These are phyloP conservation scores for Cercospora berteroae DNA, from an alignment of 2,329 filamentous ascomycete genomes.

Conservation along the genomic window DNA sequence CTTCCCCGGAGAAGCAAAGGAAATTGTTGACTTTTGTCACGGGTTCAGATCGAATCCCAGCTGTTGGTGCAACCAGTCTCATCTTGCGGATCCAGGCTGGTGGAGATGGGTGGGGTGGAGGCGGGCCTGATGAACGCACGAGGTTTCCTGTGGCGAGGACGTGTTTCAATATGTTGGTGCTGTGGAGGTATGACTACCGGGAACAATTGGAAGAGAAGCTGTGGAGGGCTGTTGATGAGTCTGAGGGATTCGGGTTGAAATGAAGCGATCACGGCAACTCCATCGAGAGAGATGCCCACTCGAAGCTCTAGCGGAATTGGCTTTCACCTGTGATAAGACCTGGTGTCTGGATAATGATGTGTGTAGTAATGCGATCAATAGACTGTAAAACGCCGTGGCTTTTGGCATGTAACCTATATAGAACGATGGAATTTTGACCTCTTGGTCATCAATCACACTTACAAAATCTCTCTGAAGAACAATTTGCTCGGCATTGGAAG, in stretches of 20 bases:
- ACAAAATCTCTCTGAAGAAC: not conserved
- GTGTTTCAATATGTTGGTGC: conserved; percentile 81
- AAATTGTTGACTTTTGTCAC: conserved; percentile 84
- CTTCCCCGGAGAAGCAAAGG: conserved; percentile 66
- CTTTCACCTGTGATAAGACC: not conserved
- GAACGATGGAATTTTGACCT: not conserved
- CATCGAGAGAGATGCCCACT: not conserved
- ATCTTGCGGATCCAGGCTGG: conserved; percentile 73
- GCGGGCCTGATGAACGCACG: conserved; percentile 57
- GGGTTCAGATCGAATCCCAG: conserved; percentile 84
- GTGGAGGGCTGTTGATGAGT: conserved; percentile 84
- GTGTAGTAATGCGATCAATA: not conserved
- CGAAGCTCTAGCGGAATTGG: not conserved
- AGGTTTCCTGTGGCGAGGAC: conserved; percentile 84
- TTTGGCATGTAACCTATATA: not conserved
- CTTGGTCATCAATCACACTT: not conserved
- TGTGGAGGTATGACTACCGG: conserved; percentile 69
- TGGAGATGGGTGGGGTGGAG: conserved; percentile 48
- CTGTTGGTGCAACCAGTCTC: conserved; percentile 78
- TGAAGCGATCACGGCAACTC: conserved; percentile 38
- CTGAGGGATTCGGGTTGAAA: conserved; percentile 89
- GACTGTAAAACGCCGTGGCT: not conserved
- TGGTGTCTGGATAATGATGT: not conserved
- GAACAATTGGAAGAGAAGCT: conserved; percentile 68
- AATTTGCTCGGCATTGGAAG: not conserved